phyloP scores from a whole-genome alignment of 2,329 filamentous ascomycete genomes.

The Hymenoscyphus infarciens region DNA sequence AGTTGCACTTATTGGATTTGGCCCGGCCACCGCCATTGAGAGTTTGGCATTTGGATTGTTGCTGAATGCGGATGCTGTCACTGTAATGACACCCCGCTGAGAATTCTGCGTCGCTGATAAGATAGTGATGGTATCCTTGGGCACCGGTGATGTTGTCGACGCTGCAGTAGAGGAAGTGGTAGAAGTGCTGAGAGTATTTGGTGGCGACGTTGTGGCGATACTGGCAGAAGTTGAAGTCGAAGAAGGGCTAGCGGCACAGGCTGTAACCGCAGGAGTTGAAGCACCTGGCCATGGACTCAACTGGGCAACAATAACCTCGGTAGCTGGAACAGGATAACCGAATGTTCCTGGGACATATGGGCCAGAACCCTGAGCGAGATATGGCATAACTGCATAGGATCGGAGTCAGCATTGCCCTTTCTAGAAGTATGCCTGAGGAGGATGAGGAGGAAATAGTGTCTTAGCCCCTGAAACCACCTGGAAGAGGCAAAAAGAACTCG shows the following conservation, averaged over 20 bases:
- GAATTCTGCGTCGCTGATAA: neutral
- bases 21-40: neutral
- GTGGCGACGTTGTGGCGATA: slow-evolving; percentile 12
- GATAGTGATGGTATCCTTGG: neutral
- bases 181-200: slow-evolving; percentile 40
- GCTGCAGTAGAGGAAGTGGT: slow-evolving; percentile 43
- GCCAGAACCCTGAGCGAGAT: neutral
- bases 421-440: too few relatives aligned
- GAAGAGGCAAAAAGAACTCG: too few relatives aligned
- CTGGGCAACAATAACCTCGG: neutral
- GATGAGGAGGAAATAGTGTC: too few relatives aligned
- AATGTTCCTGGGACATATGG: neutral
- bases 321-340: neutral
- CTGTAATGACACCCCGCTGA: neutral
- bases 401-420: too few relatives aligned
- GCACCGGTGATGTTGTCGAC: slow-evolving; percentile 14
- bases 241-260: neutral
- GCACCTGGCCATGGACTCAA: neutral
- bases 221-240: neutral
- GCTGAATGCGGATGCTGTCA: neutral
- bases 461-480: too few relatives aligned
- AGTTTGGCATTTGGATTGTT: neutral
- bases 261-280: neutral
- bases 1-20: neutral
- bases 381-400: neutral